phyloP scores from a whole-genome alignment of 805 yeast genomes.

The Priceomyces melissophilus region DNA sequence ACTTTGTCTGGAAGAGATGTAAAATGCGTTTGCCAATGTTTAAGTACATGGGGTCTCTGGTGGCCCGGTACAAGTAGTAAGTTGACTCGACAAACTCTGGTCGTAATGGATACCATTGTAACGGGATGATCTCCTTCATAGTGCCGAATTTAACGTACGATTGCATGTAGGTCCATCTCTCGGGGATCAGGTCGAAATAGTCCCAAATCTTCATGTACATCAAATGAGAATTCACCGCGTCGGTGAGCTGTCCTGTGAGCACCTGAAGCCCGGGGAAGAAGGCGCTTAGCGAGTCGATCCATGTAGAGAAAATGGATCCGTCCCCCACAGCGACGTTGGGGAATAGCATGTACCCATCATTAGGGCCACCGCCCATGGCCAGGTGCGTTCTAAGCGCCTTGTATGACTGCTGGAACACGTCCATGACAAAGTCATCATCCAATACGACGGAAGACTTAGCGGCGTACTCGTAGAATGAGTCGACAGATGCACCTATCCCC shows the following conservation, averaged over 20 bases:
- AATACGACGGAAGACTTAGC: conserved; percentile 73
- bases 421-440: conserved; percentile 62
- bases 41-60: conserved; percentile 79
- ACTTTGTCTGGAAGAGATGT: conserved; percentile 49
- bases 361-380: conserved; percentile 27
- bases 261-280: conserved; percentile 88
- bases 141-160: conserved; percentile 2
- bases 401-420: conserved; percentile 47
- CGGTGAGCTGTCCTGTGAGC: conserved; percentile 66
- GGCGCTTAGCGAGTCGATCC: conserved; percentile 87
- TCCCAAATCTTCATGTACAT: conserved; percentile 76
- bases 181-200: conserved; percentile 78
- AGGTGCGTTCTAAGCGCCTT: conserved; percentile 47
- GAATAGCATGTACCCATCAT: conserved; percentile 36
- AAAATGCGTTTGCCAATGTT: conserved; percentile 69
- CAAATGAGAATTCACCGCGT: conserved; percentile 60
- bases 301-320: conserved; percentile 51
- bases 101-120: conserved; percentile 90
- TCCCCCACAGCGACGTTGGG: conserved; percentile 54
- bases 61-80: conserved; percentile 77
- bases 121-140: conserved; percentile 30
- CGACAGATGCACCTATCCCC: conserved; percentile 89
- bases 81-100: conserved; percentile 93
- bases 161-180: conserved; percentile 61
- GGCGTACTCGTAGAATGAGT: conserved; percentile 87